phyloP scores from a whole-genome alignment of 2,329 filamentous ascomycete species.

The Aureobasidium zeae region DNA sequence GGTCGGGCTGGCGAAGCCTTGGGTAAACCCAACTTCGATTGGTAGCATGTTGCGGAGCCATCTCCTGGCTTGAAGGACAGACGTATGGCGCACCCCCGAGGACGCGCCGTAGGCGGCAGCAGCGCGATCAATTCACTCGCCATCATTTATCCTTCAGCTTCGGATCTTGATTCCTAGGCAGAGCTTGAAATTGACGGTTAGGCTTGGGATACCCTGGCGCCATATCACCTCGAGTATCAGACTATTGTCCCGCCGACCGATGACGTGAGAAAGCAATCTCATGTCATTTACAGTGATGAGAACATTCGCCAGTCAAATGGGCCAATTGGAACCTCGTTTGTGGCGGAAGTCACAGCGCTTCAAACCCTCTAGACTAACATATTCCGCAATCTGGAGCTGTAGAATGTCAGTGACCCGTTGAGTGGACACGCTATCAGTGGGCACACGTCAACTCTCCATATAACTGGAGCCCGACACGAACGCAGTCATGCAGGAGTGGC shows the following conservation, averaged over 20 bases:
- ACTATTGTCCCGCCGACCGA: slow-evolving; percentile 18
- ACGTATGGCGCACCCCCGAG: slow-evolving; percentile 25
- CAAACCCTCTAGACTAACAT: slow-evolving; percentile 19
- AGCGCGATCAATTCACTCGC: slow-evolving; percentile 30
- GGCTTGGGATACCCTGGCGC: slow-evolving; percentile 36
- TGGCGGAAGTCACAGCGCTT: slow-evolving; percentile 6
- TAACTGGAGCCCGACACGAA: slow-evolving; percentile 7
- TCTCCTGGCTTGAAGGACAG: slow-evolving; percentile 11
- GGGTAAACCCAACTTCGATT: slow-evolving; percentile 25
- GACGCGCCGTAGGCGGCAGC: slow-evolving; percentile 32
- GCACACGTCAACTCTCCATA: slow-evolving; percentile 9
- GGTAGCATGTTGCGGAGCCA: slow-evolving; percentile 20
- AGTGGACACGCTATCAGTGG: slow-evolving; percentile 19
- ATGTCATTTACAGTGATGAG: slow-evolving; percentile 11
- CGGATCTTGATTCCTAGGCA: slow-evolving; percentile 29
- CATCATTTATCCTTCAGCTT: slow-evolving; percentile 21
- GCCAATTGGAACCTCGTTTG: slow-evolving; percentile 17
- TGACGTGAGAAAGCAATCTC: slow-evolving; percentile 1
- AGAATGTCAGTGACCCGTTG: slow-evolving; percentile 16
- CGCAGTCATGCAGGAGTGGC: slow-evolving; percentile 21
- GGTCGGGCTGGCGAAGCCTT: slow-evolving; percentile 19
- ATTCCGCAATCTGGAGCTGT: slow-evolving; percentile 17
- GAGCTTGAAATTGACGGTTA: slow-evolving; percentile 30
- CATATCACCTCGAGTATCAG: slow-evolving; percentile 29
- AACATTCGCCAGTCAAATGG: slow-evolving; percentile 10